Base-by-base conservation (phyloP, 2,329 filamentous ascomycete genomes). In the Botrytis galanthina region DNA sequence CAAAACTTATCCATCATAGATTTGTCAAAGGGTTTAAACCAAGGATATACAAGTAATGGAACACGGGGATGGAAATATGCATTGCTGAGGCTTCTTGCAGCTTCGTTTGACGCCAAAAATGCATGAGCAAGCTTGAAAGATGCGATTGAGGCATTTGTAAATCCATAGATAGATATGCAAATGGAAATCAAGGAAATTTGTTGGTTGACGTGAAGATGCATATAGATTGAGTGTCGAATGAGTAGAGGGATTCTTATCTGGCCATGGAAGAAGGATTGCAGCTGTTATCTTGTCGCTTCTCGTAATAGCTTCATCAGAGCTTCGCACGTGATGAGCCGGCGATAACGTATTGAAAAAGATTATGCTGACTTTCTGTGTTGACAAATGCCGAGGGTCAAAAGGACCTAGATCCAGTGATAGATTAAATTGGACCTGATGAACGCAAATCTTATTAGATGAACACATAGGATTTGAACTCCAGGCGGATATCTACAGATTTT, bases 261-360 rank as follows among this genome's bases (percentile, higher is more conserved):
- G n/a, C 22, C 59, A 51, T 61, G 35, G 12, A 71, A 44, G 42
- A 63, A 35, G 57, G n/a, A 70, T 71, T 71, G 69, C 39, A 44
- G 26, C 26, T 39, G 69, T 71, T 71, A 71, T 71, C 69, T 64
- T 71, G 69, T 63, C 69, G 69, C 69, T 71, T 71, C 69, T 64
- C 59, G 69, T 71, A 71, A 71, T 71, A 71, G 69, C 69, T 71
- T 71, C 69, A 63, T 57, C 32, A 32, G 48, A 64, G 59, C 32
- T 48, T 62, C n/a, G 22, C 69, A 71, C 69, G 69, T 71, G 69
- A 71, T 54, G 42, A 51, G 48, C 22, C 18, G 35, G 32, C 9
- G 42, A 35, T 71, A 64, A 64, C 69, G 32, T 42, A 64, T 39
- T 71, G 32, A 35, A 51, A 64, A 64, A 39, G n/a, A 22, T 42